Conservation (phyloP, 208 protist genomes). For the Leishmania gerbilli region DNA sequence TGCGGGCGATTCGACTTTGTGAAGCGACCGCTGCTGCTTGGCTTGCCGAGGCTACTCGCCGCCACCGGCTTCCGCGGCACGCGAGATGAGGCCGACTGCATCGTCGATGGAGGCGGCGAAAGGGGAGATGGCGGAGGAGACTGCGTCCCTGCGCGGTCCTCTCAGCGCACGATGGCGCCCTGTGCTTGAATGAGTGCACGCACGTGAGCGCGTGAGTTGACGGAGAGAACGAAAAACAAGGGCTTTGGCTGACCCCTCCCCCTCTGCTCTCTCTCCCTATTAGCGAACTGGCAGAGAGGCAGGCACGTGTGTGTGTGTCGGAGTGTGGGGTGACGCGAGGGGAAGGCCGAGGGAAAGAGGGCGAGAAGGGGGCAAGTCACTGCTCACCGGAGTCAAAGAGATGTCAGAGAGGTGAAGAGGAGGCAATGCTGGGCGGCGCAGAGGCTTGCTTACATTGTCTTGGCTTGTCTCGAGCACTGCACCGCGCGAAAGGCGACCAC, state of each 20-base stretch:
- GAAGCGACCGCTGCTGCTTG: neutral
- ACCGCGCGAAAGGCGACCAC: neutral
- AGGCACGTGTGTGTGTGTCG: neutral
- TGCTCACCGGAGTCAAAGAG: neutral
- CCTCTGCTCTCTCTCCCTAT: neutral
- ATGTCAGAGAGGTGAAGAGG: neutral
- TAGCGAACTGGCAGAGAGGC: neutral
- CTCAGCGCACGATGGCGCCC: neutral
- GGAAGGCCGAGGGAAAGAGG: neutral
- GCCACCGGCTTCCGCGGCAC: constrained; percentile 7
- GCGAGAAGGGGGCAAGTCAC: neutral
- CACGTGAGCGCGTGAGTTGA: neutral
- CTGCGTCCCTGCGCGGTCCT: neutral
- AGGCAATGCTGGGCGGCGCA: neutral
- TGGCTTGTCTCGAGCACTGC: neutral
- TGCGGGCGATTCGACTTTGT: neutral
- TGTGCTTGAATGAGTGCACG: neutral
- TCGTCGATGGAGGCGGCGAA: neutral
- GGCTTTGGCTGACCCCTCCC: neutral
- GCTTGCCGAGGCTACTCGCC: neutral
- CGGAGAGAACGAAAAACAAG: neutral
- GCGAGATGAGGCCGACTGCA: neutral
- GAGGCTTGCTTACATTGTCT: neutral
- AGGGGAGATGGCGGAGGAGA: neutral
- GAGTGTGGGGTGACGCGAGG: neutral